phyloP scores from a whole-genome alignment of 163 green algal species.

The Scenedesmus sp. region DNA sequence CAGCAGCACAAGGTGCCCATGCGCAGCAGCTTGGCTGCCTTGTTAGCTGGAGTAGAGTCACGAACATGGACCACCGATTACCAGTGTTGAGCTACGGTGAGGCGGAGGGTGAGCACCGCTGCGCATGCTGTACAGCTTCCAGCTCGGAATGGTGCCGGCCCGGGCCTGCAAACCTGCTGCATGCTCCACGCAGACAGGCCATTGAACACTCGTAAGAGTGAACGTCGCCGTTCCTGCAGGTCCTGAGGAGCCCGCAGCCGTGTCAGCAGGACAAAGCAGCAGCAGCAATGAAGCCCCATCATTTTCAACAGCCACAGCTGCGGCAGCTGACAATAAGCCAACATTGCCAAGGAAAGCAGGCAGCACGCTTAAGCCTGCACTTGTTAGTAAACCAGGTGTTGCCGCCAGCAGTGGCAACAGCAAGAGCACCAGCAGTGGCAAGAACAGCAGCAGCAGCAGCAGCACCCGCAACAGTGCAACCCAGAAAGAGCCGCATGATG shows the following conservation, averaged over 20 bases:
- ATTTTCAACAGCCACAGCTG: background rate
- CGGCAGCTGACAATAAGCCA: background rate
- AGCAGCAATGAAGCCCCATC: background rate
- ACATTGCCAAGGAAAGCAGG: background rate
- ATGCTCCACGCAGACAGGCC: background rate
- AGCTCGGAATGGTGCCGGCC: background rate
- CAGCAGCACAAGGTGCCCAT: background rate
- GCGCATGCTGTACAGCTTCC: background rate
- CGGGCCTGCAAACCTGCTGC: background rate
- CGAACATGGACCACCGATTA: background rate
- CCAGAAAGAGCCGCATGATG: background rate
- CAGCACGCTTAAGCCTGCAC: background rate
- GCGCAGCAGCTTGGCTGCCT: background rate
- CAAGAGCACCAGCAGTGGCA: conserved; percentile 12
- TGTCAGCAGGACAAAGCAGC: background rate
- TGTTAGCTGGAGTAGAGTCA: background rate
- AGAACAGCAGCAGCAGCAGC: conserved; percentile 14
- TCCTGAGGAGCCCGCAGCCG: background rate
- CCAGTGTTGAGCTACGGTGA: conserved; percentile 28
- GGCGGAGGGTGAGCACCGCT: background rate
- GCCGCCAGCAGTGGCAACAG: background rate
- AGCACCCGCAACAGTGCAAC: background rate
- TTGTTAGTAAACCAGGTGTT: background rate
- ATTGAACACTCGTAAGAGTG: background rate
- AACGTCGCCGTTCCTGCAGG: background rate